Evolutionary conservation across 148 eudicot genomes (phyloP).

Genomic region (Fagopyrum tataricum): DNA sequence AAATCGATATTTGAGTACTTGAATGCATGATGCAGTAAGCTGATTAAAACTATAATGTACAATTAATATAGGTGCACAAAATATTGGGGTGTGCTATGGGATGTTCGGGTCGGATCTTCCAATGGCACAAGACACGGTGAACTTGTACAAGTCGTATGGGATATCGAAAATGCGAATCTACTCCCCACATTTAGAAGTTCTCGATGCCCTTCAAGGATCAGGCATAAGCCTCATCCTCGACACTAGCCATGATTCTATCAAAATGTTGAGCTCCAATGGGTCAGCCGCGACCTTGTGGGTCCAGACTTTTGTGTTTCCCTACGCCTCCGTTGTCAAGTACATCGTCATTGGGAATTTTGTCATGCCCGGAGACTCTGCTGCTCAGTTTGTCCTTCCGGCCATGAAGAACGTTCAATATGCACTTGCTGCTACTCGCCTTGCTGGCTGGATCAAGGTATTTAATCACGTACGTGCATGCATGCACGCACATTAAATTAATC

Average conservation of each 20-base stretch:
- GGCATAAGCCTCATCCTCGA: slow-evolving; percentile 31
- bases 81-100: slow-evolving; percentile 39
- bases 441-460: background rate
- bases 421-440: background rate
- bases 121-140: slow-evolving; percentile 23
- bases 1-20: background rate
- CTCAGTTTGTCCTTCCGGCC: slow-evolving; percentile 23
- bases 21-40: background rate
- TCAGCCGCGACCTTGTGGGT: slow-evolving; percentile 26
- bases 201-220: slow-evolving; percentile 34
- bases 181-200: slow-evolving; percentile 26
- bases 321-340: slow-evolving; percentile 16
- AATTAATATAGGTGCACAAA: background rate
- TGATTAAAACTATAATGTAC: background rate
- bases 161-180: slow-evolving; percentile 28
- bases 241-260: slow-evolving; percentile 15
- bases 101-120: slow-evolving; percentile 34
- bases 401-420: slow-evolving; percentile 36
- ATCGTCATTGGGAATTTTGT: slow-evolving; percentile 50
- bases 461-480: no score
- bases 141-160: slow-evolving; percentile 23
- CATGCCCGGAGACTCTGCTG: slow-evolving; percentile 19
- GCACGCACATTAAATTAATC: no score
- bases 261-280: slow-evolving; percentile 14
- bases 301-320: slow-evolving; percentile 22